Percentiles rank a stretch among this genome's conserved stretches.
Evolutionary conservation across 495 filamentous ascomycete genomes (phyloP).

Genomic region (Clavariopsis aquatica): DNA sequence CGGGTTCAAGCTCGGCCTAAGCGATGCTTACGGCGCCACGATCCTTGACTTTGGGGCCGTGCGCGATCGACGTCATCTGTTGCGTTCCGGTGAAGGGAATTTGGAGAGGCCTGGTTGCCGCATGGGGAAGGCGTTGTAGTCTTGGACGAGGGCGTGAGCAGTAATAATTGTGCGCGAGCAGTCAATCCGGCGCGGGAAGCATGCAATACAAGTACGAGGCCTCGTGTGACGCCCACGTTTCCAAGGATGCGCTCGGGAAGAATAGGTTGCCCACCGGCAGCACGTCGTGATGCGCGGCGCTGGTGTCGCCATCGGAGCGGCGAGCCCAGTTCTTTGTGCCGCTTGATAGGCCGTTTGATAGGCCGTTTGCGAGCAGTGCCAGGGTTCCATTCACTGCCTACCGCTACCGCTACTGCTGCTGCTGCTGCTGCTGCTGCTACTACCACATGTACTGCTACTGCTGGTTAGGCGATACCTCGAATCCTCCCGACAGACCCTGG

Average conservation of each 20-base stretch:
- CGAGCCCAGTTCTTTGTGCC: too few relatives aligned
- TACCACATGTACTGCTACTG: too few relatives aligned
- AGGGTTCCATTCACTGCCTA: background rate
- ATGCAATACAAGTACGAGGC: too few relatives aligned
- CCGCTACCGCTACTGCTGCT: too few relatives aligned
- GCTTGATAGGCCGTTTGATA: background rate
- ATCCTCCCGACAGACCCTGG: background rate
- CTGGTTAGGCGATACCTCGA: too few relatives aligned
- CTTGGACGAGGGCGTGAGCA: background rate
- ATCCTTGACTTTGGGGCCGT: background rate
- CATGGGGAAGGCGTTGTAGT: background rate
- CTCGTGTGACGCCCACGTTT: too few relatives aligned
- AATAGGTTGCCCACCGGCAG: too few relatives aligned
- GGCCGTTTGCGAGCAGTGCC: background rate
- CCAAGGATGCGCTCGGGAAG: too few relatives aligned
- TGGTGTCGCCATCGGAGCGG: too few relatives aligned
- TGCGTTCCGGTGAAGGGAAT: background rate
- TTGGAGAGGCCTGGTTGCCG: background rate
- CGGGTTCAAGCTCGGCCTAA: background rate
- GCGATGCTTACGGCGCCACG: background rate
- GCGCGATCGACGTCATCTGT: background rate
- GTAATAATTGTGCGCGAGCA: background rate
- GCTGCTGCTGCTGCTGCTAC: too few relatives aligned
- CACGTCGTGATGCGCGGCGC: background rate
- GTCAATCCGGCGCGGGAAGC: background rate